A percentile compares a stretch with the other conserved stretches of the same genome.
These are phyloP conservation scores for Triticum dicoccoides DNA, from an alignment of 176 grass and related monocot species.

Conservation along the genomic window DNA sequence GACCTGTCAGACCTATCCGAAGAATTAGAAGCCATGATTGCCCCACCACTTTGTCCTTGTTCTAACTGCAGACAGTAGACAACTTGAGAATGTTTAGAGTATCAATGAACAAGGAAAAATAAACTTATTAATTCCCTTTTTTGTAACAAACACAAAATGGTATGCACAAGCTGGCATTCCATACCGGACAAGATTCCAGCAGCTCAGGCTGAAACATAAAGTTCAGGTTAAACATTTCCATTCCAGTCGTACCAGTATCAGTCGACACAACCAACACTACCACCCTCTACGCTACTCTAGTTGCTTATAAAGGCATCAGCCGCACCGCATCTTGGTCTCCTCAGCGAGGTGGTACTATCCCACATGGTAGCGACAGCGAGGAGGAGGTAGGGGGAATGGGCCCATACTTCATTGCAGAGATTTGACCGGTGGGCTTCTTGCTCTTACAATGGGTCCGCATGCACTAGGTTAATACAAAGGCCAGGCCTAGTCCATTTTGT, in stretches of 20 bases:
- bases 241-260: not conserved
- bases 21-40: constrained; percentile 53
- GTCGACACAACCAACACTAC: not conserved
- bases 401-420: not conserved
- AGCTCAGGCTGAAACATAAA: not conserved
- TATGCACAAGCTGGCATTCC: not conserved
- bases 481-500: not conserved
- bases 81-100: not conserved
- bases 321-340: not conserved
- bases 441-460: not conserved
- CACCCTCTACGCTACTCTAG: not conserved
- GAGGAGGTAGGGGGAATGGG: not conserved
- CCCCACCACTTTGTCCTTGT: constrained; percentile 32
- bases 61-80: constrained; percentile 40
- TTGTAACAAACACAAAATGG: not conserved
- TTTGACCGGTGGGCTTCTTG: not conserved
- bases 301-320: not conserved
- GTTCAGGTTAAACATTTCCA: not conserved
- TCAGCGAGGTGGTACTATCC: not conserved
- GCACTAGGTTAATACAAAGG: not conserved
- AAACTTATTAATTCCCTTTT: not conserved
- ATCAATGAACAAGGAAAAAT: not conserved
- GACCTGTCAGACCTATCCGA: constrained; percentile 64
- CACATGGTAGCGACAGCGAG: not conserved
- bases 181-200: not conserved